Percentiles rank a stretch among this genome's conserved stretches.
These are phyloP conservation scores for Quercus phellos DNA, from an alignment of 331 rosid genomes.

Conservation along the genomic window DNA sequence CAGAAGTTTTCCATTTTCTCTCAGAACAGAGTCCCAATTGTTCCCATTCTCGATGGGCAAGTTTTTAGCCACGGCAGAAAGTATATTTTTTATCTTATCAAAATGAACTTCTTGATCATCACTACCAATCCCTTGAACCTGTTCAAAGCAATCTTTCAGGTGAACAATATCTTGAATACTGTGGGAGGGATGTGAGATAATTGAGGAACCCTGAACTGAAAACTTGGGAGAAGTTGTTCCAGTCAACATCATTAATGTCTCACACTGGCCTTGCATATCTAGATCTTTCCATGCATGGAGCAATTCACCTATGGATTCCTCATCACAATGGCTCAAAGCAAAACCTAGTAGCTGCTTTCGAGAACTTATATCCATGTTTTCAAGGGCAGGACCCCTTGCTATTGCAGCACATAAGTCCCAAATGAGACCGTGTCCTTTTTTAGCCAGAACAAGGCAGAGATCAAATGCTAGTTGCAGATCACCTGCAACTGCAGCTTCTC, in stretches of 20 bases:
- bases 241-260: conserved; percentile 50
- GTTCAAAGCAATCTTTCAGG: conserved; percentile 37
- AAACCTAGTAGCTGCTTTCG: conserved; percentile 89
- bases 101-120: conserved; percentile 59
- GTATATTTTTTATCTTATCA: conserved; percentile 34
- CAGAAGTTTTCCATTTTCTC: conserved; percentile 73
- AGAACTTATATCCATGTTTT: conserved; percentile 82
- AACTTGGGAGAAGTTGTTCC: conserved; percentile 50
- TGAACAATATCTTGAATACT: conserved; percentile 42
- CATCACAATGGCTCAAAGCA: conserved; percentile 91
- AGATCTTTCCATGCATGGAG: conserved; percentile 93
- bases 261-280: conserved; percentile 94
- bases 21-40: conserved; percentile 61
- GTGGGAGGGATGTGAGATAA: conserved; percentile 37
- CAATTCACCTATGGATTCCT: conserved; percentile 87
- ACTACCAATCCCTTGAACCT: conserved; percentile 29
- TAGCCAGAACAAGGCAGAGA: conserved; percentile 84
- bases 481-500: conserved; percentile 99
- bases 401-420: conserved; percentile 99
- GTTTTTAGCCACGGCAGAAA: conserved; percentile 65
- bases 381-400: conserved; percentile 97
- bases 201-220: conserved; percentile 53
- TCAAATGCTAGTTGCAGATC: conserved; percentile 98
- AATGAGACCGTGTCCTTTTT: conserved; percentile 81
- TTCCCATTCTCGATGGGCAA: conserved; percentile 55